These are phyloP conservation scores for Eimeria zaria DNA, from an alignment of 169 alveolate species.

Conservation along the genomic window DNA sequence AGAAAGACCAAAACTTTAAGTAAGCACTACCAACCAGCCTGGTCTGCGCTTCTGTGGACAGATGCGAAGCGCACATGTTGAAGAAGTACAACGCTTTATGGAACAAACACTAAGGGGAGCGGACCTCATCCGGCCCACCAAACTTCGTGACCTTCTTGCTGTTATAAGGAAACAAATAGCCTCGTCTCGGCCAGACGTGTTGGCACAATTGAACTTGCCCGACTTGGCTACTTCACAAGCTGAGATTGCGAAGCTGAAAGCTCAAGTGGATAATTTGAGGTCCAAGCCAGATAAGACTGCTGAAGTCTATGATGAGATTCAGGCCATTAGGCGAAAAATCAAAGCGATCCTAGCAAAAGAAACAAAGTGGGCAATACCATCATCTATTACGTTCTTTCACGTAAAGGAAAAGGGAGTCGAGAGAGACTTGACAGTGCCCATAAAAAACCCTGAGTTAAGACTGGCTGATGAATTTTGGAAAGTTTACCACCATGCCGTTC, in stretches of 20 bases:
- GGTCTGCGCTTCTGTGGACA: neutral
- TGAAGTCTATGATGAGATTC: constrained; percentile 43
- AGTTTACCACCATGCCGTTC: constrained; percentile 32
- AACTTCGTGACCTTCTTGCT: constrained; percentile 57
- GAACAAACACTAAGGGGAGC: constrained; percentile 56
- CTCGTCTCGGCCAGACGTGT: constrained; percentile 44
- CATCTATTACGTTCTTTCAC: constrained; percentile 32
- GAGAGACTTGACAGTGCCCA: constrained; percentile 46
- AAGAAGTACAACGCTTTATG: constrained; percentile 51
- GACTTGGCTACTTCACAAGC: constrained; percentile 64
- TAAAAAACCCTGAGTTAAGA: neutral
- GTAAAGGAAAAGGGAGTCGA: constrained; percentile 45
- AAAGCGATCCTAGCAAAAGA: constrained; percentile 30
- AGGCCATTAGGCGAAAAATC: constrained; percentile 32
- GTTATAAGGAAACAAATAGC: constrained; percentile 32
- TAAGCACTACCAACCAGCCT: neutral
- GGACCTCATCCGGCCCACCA: constrained; percentile 42
- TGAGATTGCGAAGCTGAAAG: constrained; percentile 39
- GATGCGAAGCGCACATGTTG: constrained; percentile 60
- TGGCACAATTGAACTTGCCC: constrained; percentile 58
- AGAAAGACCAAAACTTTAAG: too few relatives aligned
- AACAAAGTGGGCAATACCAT: constrained; percentile 65
- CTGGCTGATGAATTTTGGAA: constrained; percentile 64
- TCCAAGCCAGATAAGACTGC: constrained; percentile 58
- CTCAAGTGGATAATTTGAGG: constrained; percentile 45